Evolutionary conservation across 2,329 filamentous ascomycete species (phyloP), one percentile per base, ranked within the genome.

Genomic region (Metarhizium guizhouense): DNA sequence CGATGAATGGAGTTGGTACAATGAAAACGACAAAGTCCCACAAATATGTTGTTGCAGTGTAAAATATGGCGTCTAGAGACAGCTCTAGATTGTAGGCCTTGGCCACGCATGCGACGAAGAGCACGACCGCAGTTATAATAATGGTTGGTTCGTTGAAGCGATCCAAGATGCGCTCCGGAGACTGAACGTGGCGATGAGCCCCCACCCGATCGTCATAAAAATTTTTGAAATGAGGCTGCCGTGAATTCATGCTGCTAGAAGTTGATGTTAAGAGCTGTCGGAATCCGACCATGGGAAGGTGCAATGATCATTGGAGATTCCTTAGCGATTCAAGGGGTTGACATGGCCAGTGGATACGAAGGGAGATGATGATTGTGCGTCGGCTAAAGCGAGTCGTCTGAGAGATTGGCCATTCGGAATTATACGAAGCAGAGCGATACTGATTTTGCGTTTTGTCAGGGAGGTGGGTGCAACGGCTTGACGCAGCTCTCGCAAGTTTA

Each of bases 11-110:
- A 16, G 77, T 73, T 1, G 87, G 87, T 14, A 78, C 76, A 36
- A 80, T 52, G 59, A 76, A 75, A 54, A 89, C 78, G 34, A 86
- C 58, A 30, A 68, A 67, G 69, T 87, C 80, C 85, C 86, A 88
- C 42, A 83, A 64, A 53, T 84, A 66, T 61, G 77, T 72, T 56
- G 61, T 63, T 14, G 68, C 47, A 20, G 67, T 58, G 50, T 59
- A 61, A 47, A 68, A 49, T 5, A 63, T 59, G 13, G 61, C 63
- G 45, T 66, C 62, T 7, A 72, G 55, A 4, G 69, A 64, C 18
- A 64, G 58, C 13, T 71, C 64, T 13, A 69, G 64, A 59, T 65
- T 67, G 64, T 70, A 67, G 32, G 66, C 53, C 53, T 68, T 70
- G 65, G 70, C 65, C n/a, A 67, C 47, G 49, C 72, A 57, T 45